Base-by-base conservation (phyloP, 306 rosid genomes). In the Dalbergia oliveri region DNA sequence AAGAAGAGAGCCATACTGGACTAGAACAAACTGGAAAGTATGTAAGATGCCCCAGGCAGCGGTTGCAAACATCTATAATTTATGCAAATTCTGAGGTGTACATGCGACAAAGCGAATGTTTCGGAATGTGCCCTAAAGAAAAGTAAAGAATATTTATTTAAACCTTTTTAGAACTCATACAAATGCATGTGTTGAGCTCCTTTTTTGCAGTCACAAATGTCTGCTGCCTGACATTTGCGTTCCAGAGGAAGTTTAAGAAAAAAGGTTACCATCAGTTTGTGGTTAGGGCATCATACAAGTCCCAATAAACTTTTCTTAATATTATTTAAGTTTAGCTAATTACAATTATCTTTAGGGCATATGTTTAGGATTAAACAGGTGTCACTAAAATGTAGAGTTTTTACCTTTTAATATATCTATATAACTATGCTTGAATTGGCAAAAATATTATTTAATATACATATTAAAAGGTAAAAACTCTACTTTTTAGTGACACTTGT, bases 31-130 rank as follows among this genome's bases (percentile, higher is more conserved):
- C 35, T 12, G 31, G 51, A 75, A 37, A 44, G 41, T 21, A 14
- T 47, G 72, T 12, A 56, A 19, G 67, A 79, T 80, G 60, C 5
- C 60, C 77, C 81, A 54, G 35, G 59, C 72, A 84, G 43, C 31
- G 71, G 23, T 31, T 76, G 51, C 41, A 19, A 34, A 26, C 69
- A 66, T 67, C 77, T 75, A 26, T 56, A 39, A 66, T 41, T 68
- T 66, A 14, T 67, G 60, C 59, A 45, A 11, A 26, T 60, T 66
- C 69, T 85, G 64, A 51, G 21, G 72, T 57, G 80, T 74, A 77
- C 66, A 76, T 66, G 77, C 39, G 64, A 77, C 78, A 81, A 72
- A 66, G 41, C 8, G 60, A 66, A 43, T 85, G 76, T 51, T 76
- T 60, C 54, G 16, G 54, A 68, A 72, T 67, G 58, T 47, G 57